Conservation (phyloP, 257 asterid species). For the Ilex asprella region DNA sequence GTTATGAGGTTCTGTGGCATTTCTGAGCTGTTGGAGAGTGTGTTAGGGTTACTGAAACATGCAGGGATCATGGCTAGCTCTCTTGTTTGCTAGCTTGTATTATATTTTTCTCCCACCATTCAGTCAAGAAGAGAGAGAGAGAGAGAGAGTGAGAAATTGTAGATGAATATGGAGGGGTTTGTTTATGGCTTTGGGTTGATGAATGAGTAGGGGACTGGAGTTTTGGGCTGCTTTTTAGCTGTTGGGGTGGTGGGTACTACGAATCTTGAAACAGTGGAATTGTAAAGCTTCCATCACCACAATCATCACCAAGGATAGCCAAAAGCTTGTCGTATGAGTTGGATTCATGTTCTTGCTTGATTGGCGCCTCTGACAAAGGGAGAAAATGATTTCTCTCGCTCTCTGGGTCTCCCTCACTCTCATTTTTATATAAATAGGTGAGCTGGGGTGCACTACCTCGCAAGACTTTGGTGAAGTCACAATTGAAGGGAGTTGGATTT, state of each 20-base stretch:
- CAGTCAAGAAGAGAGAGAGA: not conserved
- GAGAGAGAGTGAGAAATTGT: not conserved
- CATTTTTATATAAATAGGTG: constrained; percentile 10
- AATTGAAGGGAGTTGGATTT: constrained; percentile 1
- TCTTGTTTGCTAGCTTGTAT: not conserved
- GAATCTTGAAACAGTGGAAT: not conserved
- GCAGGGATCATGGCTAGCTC: constrained; percentile 19
- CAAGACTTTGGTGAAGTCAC: constrained; percentile 7
- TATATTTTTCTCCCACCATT: not conserved
- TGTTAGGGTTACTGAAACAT: constrained; percentile 23
- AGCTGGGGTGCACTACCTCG: constrained; percentile 30
- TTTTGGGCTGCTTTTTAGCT: not conserved
- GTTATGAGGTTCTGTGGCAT: constrained; percentile 31
- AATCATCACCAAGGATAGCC: not conserved
- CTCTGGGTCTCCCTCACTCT: not conserved
- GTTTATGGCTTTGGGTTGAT: not conserved
- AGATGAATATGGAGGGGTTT: not conserved
- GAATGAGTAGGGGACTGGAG: not conserved
- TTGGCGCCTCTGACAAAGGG: constrained; percentile 31
- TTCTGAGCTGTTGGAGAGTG: constrained; percentile 10
- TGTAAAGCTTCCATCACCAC: not conserved
- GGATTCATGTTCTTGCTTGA: constrained; percentile 30
- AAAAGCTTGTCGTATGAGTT: constrained; percentile 6
- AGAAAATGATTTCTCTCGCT: constrained; percentile 1
- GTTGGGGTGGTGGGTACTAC: not conserved